A percentile compares a stretch with the other conserved stretches of the same genome.
phyloP scores from a whole-genome alignment of 805 yeast genomes.

The Naumovozyma castellii region DNA sequence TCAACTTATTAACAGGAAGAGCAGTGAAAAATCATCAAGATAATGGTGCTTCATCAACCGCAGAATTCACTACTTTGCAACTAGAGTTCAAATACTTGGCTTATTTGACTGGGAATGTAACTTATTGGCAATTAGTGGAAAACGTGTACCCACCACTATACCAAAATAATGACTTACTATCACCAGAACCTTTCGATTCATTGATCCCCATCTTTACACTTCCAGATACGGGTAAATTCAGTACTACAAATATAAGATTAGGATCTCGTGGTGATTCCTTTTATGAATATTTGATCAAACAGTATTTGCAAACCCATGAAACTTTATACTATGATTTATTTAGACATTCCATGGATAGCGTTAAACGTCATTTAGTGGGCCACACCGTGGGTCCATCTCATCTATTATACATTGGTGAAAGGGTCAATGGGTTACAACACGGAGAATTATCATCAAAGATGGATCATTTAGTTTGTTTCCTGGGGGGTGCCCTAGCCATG shows the following conservation, averaged over 20 bases:
- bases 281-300: slow-evolving; percentile 81
- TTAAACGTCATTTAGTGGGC: slow-evolving; percentile 51
- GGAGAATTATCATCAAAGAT: slow-evolving; percentile 52
- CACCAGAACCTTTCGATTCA: slow-evolving; percentile 40
- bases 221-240: slow-evolving; percentile 65
- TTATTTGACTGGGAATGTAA: slow-evolving; percentile 64
- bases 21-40: slow-evolving; percentile 57
- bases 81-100: slow-evolving; percentile 79
- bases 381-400: slow-evolving; percentile 51
- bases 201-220: slow-evolving; percentile 72
- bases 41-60: slow-evolving; percentile 76
- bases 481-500: slow-evolving; percentile 79
- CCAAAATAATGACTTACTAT: slow-evolving; percentile 35
- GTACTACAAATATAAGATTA: slow-evolving; percentile 56
- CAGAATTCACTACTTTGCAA: slow-evolving; percentile 82
- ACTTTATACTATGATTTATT: slow-evolving; percentile 63
- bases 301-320: slow-evolving; percentile 67
- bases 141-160: slow-evolving; percentile 63
- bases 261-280: slow-evolving; percentile 93
- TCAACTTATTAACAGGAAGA: slow-evolving; percentile 56
- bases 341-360: slow-evolving; percentile 66
- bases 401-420: slow-evolving; percentile 68
- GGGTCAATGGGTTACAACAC: slow-evolving; percentile 56
- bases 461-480: slow-evolving; percentile 90
- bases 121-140: slow-evolving; percentile 75